Evolutionary conservation across 306 rosid species (phyloP).

Genomic region (Acacia crassicarpa): DNA sequence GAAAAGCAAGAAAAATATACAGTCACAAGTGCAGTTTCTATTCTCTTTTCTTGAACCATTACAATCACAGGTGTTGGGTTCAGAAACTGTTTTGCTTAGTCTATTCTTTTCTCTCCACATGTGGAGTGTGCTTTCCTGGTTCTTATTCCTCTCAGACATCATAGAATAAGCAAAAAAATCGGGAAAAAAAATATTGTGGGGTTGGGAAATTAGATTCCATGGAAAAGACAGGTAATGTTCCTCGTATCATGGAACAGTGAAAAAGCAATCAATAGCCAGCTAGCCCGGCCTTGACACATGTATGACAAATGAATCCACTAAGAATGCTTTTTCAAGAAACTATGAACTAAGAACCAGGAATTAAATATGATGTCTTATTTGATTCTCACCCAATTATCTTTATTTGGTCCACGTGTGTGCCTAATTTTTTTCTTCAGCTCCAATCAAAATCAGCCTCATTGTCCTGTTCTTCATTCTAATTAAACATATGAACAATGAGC

Average conservation of each 20-base stretch:
- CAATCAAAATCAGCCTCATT: conserved; percentile 25
- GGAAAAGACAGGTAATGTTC: conserved; percentile 46
- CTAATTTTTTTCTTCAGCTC: conserved; percentile 26
- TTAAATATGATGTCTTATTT: conserved; percentile 51
- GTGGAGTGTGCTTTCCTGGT: conserved; percentile 39
- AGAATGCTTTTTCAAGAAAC: conserved; percentile 35
- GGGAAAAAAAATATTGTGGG: conserved; percentile 34
- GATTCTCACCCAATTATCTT: conserved; percentile 30
- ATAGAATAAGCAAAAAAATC: conserved; percentile 18
- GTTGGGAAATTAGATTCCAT: conserved; percentile 65
- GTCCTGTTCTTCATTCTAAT: conserved; percentile 32
- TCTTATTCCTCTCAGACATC: conserved; percentile 37
- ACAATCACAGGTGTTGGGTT: conserved; percentile 25
- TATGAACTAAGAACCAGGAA: conserved; percentile 21
- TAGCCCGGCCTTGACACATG: conserved; percentile 61
- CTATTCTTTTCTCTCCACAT: conserved; percentile 9
- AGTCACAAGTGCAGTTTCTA: neutral
- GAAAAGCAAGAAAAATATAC: conserved; percentile 1
- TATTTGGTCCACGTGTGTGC: conserved; percentile 38
- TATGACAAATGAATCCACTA: conserved; percentile 57
- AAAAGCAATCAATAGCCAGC: conserved; percentile 42
- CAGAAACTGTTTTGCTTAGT: conserved; percentile 34
- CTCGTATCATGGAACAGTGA: conserved; percentile 60
- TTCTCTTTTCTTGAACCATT: neutral
- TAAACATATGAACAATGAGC: neutral